Percentiles rank a stretch among this genome's conserved stretches.
phyloP scores from a whole-genome alignment of 1,139 yeast species.

The Protomyces inouyei region DNA sequence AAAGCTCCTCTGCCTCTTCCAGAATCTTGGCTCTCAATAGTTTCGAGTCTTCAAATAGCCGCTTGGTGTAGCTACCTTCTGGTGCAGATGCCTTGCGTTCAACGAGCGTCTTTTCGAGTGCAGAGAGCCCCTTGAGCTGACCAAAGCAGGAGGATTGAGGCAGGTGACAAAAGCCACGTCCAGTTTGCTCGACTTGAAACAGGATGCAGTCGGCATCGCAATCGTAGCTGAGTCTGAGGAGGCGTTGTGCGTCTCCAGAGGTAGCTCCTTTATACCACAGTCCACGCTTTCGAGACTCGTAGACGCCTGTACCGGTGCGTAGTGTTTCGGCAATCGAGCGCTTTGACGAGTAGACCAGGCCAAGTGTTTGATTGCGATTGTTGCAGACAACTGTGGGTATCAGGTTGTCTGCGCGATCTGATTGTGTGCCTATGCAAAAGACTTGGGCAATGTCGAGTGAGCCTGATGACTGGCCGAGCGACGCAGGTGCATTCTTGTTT shows the following conservation, averaged over 20 bases:
- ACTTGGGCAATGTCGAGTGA: conserved; percentile 1
- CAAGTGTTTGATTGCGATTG: conserved; percentile 60
- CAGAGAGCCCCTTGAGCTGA: conserved; percentile 50
- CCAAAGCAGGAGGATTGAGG: conserved; percentile 79
- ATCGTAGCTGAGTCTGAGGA: conserved; percentile 63
- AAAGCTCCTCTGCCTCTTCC: conserved; percentile 94
- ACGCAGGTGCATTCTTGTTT: not conserved
- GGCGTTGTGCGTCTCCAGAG: conserved; percentile 85
- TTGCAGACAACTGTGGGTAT: conserved; percentile 82
- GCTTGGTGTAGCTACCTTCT: conserved; percentile 83
- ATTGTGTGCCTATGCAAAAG: conserved; percentile 38
- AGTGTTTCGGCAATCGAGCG: conserved; percentile 80
- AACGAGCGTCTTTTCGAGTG: conserved; percentile 61
- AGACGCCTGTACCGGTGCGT: conserved; percentile 78
- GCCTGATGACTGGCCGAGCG: not conserved
- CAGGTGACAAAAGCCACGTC: conserved; percentile 89
- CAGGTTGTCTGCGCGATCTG: conserved; percentile 84
- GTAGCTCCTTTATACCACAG: conserved; percentile 96
- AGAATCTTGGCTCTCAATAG: conserved; percentile 78
- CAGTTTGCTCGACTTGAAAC: conserved; percentile 75
- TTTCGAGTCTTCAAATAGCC: conserved; percentile 72
- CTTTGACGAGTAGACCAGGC: conserved; percentile 82
- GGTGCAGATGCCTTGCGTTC: conserved; percentile 58
- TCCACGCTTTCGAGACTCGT: conserved; percentile 83
- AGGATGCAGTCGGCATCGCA: conserved; percentile 90